Conservation (phyloP, 2,329 filamentous ascomycete species). For the Ophiocordyceps sinensis region DNA sequence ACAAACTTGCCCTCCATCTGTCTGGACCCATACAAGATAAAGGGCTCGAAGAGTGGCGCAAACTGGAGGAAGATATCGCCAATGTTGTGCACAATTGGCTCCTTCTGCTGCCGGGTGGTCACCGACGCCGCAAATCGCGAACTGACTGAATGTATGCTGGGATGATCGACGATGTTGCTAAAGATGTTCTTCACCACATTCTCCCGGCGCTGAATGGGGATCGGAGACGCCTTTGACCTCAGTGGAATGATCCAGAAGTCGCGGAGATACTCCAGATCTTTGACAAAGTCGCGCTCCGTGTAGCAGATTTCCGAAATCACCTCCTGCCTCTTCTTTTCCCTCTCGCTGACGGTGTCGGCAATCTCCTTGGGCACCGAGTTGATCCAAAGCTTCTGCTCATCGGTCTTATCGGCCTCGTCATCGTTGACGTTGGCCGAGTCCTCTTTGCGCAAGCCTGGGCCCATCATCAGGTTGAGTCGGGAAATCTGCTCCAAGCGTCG, state of each 20-base stretch:
- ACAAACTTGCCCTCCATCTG: slow-evolving; percentile 96
- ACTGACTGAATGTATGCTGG: slow-evolving; percentile 77
- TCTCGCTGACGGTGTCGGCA: slow-evolving; percentile 75
- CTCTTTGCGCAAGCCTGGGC: slow-evolving; percentile 65
- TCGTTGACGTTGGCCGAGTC: slow-evolving; percentile 48
- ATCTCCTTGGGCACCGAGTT: slow-evolving; percentile 95
- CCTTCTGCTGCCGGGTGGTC: slow-evolving; percentile 80
- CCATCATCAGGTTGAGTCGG: slow-evolving; percentile 81
- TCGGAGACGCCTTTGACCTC: slow-evolving; percentile 67
- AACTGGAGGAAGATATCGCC: slow-evolving; percentile 92
- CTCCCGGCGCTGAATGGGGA: slow-evolving; percentile 75
- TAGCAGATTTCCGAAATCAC: slow-evolving; percentile 98
- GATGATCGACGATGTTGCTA: slow-evolving; percentile 77
- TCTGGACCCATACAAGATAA: slow-evolving; percentile 91
- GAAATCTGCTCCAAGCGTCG: slow-evolving; percentile 89
- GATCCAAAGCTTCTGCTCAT: slow-evolving; percentile 98
- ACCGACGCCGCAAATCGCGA: slow-evolving; percentile 76
- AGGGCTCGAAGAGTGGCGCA: slow-evolving; percentile 84
- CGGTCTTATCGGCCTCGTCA: slow-evolving; percentile 68
- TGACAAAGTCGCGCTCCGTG: slow-evolving; percentile 96
- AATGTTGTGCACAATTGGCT: slow-evolving; percentile 74
- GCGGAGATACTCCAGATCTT: slow-evolving; percentile 90
- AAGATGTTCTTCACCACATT: slow-evolving; percentile 91
- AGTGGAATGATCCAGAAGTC: slow-evolving; percentile 98
- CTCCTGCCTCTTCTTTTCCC: slow-evolving; percentile 94